These are phyloP conservation scores for Cytospora mali DNA, from an alignment of 2,329 filamentous ascomycete species.

Conservation along the genomic window DNA sequence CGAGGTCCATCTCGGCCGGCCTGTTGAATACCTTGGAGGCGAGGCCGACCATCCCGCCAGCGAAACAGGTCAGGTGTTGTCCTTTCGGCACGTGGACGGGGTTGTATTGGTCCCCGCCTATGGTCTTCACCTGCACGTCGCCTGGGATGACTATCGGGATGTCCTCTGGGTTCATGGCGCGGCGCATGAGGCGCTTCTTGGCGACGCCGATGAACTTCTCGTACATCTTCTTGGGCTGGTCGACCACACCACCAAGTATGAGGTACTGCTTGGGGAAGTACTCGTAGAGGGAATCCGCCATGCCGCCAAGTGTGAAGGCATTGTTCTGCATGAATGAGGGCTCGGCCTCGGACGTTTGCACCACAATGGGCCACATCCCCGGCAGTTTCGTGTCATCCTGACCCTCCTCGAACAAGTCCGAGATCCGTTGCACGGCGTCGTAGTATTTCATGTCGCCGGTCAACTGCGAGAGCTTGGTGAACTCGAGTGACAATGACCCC, in stretches of 20 bases:
- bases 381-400: slow-evolving; percentile 60
- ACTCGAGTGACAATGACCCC: slow-evolving; percentile 62
- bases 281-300: slow-evolving; percentile 62
- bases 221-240: slow-evolving; percentile 41
- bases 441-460: slow-evolving; percentile 63
- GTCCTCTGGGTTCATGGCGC: slow-evolving; percentile 41
- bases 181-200: slow-evolving; percentile 46
- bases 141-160: slow-evolving; percentile 52
- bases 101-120: slow-evolving; percentile 30
- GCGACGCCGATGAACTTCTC: slow-evolving; percentile 37
- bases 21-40: slow-evolving; percentile 61
- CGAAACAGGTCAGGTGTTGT: slow-evolving; percentile 65
- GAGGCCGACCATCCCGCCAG: slow-evolving; percentile 67
- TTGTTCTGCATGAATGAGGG: slow-evolving; percentile 60
- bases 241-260: slow-evolving; percentile 63
- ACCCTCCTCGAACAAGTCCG: slow-evolving; percentile 54
- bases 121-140: slow-evolving; percentile 40
- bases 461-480: slow-evolving; percentile 66
- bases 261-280: slow-evolving; percentile 70
- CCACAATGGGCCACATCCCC: slow-evolving; percentile 62
- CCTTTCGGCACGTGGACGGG: slow-evolving; percentile 39
- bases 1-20: slow-evolving; percentile 57
- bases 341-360: slow-evolving; percentile 48
- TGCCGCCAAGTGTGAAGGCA: slow-evolving; percentile 57
- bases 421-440: slow-evolving; percentile 62